Base-by-base conservation (phyloP, 306 rosid genomes). In the Spatholobus suberectus region DNA sequence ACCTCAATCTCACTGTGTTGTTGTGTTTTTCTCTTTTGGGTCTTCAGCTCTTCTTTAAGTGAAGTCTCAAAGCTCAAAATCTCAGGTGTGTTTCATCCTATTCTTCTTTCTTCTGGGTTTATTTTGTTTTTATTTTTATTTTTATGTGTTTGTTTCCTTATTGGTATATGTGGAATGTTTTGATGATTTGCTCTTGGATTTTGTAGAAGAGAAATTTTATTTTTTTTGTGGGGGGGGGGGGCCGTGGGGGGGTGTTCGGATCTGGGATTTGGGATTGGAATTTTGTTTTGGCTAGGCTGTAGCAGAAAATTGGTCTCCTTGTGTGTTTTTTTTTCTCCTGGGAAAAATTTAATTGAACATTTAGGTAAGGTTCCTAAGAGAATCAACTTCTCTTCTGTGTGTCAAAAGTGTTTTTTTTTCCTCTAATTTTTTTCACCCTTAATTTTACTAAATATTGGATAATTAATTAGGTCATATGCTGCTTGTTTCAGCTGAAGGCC, bases 61-160 rank as follows among this genome's bases (percentile, higher is more conserved):
- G 12, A 72, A 34, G 41, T 38, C 44, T 79, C 66, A 15, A 61
- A 65, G 5, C 41, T 83, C 29, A n/a, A 11, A 78, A 59, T 52
- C 58, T 55, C 80, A 83, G 87, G 85, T 87, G 44, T 47, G 83
- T 70, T 63, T 57, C 14, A 5, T 35, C 8, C 11, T 40, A 24
- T 38, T 37, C 62, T 38, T 55, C 37, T 35, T 43, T 18, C 5
- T 85, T 3, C 49, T 55, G 1, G 0, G 4, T 8, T 70, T 11
- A 1, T 62, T 62, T 15, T 29, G 11, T 6, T 34, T 37, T 72
- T 58, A 2, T n/a, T 37, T 14, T 8, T 35, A 11, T 47, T 72
- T 14, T 12, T 2, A 15, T 43, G 24, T 61, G 40, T 40, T 21
- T 61, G 17, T 38, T 40, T 65, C 14, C 46, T 8, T 67, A 9